Evolutionary conservation across 176 grass and related monocot species (phyloP), one percentile per base, ranked within the genome.

Genomic region (Triticum monococcum): DNA sequence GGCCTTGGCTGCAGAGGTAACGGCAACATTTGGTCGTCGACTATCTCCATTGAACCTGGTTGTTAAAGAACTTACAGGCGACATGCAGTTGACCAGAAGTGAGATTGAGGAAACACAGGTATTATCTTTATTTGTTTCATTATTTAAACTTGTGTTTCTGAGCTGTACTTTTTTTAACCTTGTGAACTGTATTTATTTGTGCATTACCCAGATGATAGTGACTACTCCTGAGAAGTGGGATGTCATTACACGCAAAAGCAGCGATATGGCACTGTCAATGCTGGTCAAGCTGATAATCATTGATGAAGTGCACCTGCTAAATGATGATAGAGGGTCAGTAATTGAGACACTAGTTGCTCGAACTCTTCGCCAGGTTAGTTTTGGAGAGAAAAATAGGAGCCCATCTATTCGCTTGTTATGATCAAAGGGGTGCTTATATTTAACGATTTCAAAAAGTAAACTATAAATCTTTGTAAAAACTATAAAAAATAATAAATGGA

Each of bases 161-260:
- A 78, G 9, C 43, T 79, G 12, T 88, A 68, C 71, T 79, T 77
- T 75, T 67, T 75, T 18, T 26, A 76, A 52, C 72, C 26, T 65
- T 63, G 14, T 64, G 75, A 83, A 12, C 62, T 87, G 11, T 87
- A 75, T 61, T 83, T 80, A 82, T 79, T 77, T 79, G 45, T 79
- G 60, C 28, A 28, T 86, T 30, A 57, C 64, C 52, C 89, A 98
- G 91, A 98, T 98, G 96, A 98, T 98, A 88, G 96, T 98, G 68
- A 98, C 96, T 60, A 98, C 96, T 80, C 96, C 96, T 83, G 96
- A 98, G 81, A 98, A 98, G 59, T 98, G 93, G 93, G 96, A 98
- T 83, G 96, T 98, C 37, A 98, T 98, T 87, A 98, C 96, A 78
- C 93, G 96, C 81, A 98, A 98, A 93, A 98, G 96, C 91, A 98